These are phyloP conservation scores for Eucalyptus globulus DNA, from an alignment of 345 rosid genomes.

Conservation along the genomic window DNA sequence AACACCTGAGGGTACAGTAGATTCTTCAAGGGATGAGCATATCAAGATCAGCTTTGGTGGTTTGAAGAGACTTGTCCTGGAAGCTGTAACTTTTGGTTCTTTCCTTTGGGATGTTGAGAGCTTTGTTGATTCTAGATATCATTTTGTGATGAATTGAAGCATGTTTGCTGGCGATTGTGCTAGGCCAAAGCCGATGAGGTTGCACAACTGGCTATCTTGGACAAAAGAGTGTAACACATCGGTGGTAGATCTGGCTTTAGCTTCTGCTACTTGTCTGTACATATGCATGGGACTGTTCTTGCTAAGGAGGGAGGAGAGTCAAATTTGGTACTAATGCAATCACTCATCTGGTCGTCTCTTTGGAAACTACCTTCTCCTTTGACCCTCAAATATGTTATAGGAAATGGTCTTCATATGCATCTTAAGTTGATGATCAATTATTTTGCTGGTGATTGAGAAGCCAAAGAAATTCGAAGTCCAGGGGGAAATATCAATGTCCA, in stretches of 20 bases:
- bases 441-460: neutral
- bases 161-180: neutral
- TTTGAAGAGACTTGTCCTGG: slow-evolving; percentile 85
- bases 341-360: neutral
- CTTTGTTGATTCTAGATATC: slow-evolving; percentile 91
- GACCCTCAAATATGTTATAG: neutral
- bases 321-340: neutral
- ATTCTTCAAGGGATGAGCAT: slow-evolving; percentile 62
- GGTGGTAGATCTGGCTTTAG: neutral
- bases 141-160: slow-evolving; percentile 55
- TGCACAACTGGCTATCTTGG: neutral
- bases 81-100: slow-evolving; percentile 95
- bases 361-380: neutral
- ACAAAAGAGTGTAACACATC: neutral
- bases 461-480: neutral
- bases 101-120: slow-evolving; percentile 98
- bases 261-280: neutral
- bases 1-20: slow-evolving; percentile 55
- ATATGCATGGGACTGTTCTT: neutral
- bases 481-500: neutral
- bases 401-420: neutral
- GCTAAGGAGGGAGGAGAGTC: neutral
- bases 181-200: neutral
- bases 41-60: slow-evolving; percentile 83
- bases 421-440: neutral